phyloP scores from a whole-genome alignment of 257 asterid species.

The Salvia miltiorrhiza region DNA sequence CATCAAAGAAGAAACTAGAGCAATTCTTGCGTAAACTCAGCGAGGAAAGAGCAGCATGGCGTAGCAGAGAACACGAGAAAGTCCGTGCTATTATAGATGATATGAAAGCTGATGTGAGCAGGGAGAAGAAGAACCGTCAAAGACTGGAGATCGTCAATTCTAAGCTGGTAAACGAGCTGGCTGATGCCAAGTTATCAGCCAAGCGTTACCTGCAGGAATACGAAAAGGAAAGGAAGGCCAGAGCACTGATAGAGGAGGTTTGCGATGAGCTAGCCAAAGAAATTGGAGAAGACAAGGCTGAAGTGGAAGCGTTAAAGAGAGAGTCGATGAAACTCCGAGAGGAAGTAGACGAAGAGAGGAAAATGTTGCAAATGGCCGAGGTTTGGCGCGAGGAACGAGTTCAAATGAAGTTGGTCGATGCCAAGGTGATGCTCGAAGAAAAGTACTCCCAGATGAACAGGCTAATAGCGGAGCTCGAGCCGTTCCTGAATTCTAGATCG shows the following conservation, averaged over 20 bases:
- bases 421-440: slow-evolving; percentile 65
- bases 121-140: slow-evolving; percentile 57
- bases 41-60: slow-evolving; percentile 62
- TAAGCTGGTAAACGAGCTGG: slow-evolving; percentile 51
- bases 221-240: slow-evolving; percentile 53
- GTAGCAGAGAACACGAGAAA: slow-evolving; percentile 61
- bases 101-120: slow-evolving; percentile 40
- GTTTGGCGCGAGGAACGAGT: slow-evolving; percentile 80
- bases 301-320: slow-evolving; percentile 48
- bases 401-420: slow-evolving; percentile 65
- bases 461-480: slow-evolving; percentile 31
- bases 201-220: slow-evolving; percentile 57
- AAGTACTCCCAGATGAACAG: slow-evolving; percentile 51
- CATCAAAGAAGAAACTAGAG: slow-evolving; percentile 63
- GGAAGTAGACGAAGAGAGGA: slow-evolving; percentile 69
- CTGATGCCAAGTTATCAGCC: slow-evolving; percentile 44
- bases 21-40: slow-evolving; percentile 59
- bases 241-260: slow-evolving; percentile 63
- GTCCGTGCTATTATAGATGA: slow-evolving; percentile 58
- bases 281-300: slow-evolving; percentile 62
- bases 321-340: slow-evolving; percentile 49
- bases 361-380: slow-evolving; percentile 74
- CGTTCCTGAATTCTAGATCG: slow-evolving; percentile 30
- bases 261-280: slow-evolving; percentile 67
- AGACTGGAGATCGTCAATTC: slow-evolving; percentile 58